Evolutionary conservation across 352 stramenopile species (phyloP), one percentile per base, ranked within the genome.

Genomic region (Pythium aristosporum): DNA sequence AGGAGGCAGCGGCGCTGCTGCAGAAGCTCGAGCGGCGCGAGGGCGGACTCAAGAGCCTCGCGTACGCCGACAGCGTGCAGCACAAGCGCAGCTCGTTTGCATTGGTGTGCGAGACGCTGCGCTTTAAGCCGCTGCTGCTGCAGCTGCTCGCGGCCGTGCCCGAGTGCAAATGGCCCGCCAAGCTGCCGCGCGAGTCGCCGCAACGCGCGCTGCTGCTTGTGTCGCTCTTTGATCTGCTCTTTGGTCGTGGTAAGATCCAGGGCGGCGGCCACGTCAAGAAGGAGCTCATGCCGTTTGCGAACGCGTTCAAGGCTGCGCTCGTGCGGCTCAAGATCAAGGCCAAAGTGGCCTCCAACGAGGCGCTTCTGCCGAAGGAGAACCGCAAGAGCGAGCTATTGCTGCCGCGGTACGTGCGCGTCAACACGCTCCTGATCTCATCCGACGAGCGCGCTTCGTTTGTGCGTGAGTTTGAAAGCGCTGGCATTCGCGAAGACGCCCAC

Each of bases 371-470:
- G 21, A 79, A 81, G 41, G 82, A 91, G 62, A 92, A 95, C 69
- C 82, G 87, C 48, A 80, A 88, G 51, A 77, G 77, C 36, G 73
- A 90, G 53, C 65, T 89, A 15, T 68, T 76, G 34, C 68, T 96
- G 21, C 85, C 88, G 42, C 83, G 88, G 3, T 99, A 98, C 62
- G 89, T 98, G 60, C 93, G 96, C 41, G 80, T 98, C 28, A 99
- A 99, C 77, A 96, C 89, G 30, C 68, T 98, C 11, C 77, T 87
- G 55, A 80, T 82, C 41, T 72, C 72, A 0, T 25, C 68, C 3
- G 80, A 77, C 20, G 77, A 90, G 32, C 72, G 72, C 21, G 62
- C 72, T 11, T 68, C 69, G 32, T 91, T 91, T 57, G 73, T 74
- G 20, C 49, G 61, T 32, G 70, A 88, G 43, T 89, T 77, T 52